Evolutionary conservation across 2,329 filamentous ascomycete species (phyloP), one percentile per base, ranked within the genome.

Genomic region (Apiospora koreana): DNA sequence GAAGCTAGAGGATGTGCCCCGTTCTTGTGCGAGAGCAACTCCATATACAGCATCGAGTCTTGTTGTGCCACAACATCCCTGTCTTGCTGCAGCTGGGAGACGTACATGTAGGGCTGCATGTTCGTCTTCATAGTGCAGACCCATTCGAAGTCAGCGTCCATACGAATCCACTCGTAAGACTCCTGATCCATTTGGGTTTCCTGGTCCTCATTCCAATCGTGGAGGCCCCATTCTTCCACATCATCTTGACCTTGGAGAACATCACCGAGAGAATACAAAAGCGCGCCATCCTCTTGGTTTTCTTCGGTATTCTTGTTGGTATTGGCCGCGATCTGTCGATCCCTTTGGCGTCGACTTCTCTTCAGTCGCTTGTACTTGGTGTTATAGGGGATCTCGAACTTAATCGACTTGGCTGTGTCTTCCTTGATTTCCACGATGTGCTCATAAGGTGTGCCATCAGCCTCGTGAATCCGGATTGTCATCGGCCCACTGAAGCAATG

Each of bases 81-180:
- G 81, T 99, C 96, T 81, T 99, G 96, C 80, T 99, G 96, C 72
- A 99, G 86, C 80, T 99, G 96, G 28, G 96, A 98, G 71, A 97
- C 90, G 79, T 96, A 98, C 97, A 99, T 99, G 85, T 98, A 98
- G 5, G 94, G 90, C 64, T 94, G 94, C 87, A 98, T 94, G 73
- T 91, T 92, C 14, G 87, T 86, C 72, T 92, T 91, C 81, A 97
- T 93, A 74, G 92, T 92, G 81, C 93, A 96, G 70, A 98, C 91
- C 96, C 96, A 99, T 80, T 99, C 96, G 75, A 98, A 98, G 81
- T 99, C 97, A 21, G 95, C 95, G 80, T 99, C 96, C 83, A 98
- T 93, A 25, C 96, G 92, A 75, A 99, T 97, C 96, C 97, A 99
- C 80, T 99, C 96, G 77, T 98, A 99, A 0, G 94, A 97, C 79